Conservation (phyloP, 2,329 filamentous ascomycete genomes). For the Aureobasidium sp. region DNA sequence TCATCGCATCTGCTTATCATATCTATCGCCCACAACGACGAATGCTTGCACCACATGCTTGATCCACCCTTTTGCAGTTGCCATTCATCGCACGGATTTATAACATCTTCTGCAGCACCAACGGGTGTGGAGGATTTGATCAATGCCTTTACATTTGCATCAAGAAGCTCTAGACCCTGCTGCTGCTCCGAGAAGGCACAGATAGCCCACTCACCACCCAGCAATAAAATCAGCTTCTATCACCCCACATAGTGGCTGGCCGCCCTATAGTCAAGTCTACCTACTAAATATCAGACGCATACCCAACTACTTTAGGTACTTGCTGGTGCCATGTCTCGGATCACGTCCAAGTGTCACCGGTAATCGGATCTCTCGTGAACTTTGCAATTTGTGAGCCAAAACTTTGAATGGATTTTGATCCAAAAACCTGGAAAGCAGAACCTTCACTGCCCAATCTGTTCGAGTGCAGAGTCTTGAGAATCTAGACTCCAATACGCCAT, state of each 20-base stretch:
- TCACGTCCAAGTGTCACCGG: background rate
- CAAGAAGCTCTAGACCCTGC: background rate
- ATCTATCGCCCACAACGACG: background rate
- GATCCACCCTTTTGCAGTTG: background rate
- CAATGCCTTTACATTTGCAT: background rate
- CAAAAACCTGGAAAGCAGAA: background rate
- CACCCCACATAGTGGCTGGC: background rate
- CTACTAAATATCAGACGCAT: background rate
- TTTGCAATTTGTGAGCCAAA: background rate
- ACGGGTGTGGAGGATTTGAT: background rate
- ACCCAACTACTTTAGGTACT: background rate
- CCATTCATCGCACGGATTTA: background rate
- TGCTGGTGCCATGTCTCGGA: background rate
- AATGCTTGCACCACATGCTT: background rate
- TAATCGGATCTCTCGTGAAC: background rate
- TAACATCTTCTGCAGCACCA: background rate
- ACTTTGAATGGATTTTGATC: background rate
- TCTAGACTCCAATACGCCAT: slow-evolving; percentile 7
- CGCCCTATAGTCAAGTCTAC: background rate
- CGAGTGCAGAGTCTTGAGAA: background rate
- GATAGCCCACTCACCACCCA: background rate
- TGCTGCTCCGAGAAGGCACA: background rate
- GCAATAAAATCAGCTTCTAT: background rate
- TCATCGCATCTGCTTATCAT: background rate
- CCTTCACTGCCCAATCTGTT: background rate